Conservation (phyloP, 192 early-diverging fungal species). For the Entophlyctis luteolus region DNA sequence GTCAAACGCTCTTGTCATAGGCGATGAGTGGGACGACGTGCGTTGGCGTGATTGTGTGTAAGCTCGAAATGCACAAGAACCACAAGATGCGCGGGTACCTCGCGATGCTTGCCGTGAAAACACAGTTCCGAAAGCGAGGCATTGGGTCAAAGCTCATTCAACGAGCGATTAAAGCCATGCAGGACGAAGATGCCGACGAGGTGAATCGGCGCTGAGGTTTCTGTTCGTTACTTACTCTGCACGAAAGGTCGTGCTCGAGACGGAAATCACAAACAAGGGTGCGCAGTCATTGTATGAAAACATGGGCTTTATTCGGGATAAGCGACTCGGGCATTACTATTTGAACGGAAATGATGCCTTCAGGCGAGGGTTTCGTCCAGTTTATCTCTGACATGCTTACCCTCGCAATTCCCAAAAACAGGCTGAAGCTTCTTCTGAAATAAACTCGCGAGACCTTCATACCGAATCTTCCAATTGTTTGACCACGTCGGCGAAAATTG, state of each 20-base stretch:
- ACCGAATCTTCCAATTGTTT: too few species aligned
- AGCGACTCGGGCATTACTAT: constrained; percentile 87
- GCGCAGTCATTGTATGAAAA: constrained; percentile 84
- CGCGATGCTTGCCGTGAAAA: constrained; percentile 93
- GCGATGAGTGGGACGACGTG: constrained; percentile 54
- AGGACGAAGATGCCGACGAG: constrained; percentile 25
- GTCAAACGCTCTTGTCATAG: too few species aligned
- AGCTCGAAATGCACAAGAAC: constrained; percentile 71
- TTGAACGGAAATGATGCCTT: constrained; percentile 90
- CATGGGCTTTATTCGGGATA: constrained; percentile 91
- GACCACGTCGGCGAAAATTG: too few species aligned
- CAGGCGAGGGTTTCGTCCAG: too few species aligned
- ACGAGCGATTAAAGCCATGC: constrained; percentile 73
- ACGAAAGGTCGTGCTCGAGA: constrained; percentile 75
- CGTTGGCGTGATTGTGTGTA: constrained; percentile 86
- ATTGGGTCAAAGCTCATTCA: constrained; percentile 75
- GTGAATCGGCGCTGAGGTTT: not conserved
- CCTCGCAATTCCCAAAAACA: too few species aligned
- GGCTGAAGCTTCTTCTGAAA: too few species aligned
- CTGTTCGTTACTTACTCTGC: not conserved
- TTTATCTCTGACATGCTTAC: too few species aligned
- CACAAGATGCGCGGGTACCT: constrained; percentile 81
- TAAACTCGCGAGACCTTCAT: too few species aligned
- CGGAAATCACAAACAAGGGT: constrained; percentile 79
- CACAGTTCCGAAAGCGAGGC: constrained; percentile 69